Conservation (phyloP, 2,329 filamentous ascomycete species). For the Thelonectria rubi region DNA sequence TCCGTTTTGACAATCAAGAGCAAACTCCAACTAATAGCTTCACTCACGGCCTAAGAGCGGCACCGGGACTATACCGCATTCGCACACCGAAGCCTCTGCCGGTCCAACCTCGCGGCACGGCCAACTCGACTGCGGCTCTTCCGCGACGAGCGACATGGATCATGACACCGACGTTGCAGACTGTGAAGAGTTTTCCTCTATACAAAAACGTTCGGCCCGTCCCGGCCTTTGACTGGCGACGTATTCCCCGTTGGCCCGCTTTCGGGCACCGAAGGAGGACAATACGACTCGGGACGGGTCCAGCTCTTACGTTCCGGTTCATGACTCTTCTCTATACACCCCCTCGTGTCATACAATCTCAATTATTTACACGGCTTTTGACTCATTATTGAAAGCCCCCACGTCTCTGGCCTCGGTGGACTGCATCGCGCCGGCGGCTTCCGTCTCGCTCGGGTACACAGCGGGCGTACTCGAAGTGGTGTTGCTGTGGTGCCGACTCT, state of each 20-base stretch:
- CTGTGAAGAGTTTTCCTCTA: not conserved
- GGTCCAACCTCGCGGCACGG: conserved; percentile 8
- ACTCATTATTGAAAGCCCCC: conserved; percentile 18
- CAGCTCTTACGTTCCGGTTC: conserved; percentile 9
- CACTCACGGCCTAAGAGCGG: conserved; percentile 5
- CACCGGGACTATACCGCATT: conserved; percentile 14
- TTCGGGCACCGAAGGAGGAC: conserved; percentile 30
- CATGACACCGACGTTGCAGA: conserved; percentile 3
- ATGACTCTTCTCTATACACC: conserved; percentile 3
- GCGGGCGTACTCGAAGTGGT: conserved; percentile 5
- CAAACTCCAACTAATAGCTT: not conserved
- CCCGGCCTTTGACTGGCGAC: conserved; percentile 16
- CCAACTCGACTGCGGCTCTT: conserved; percentile 14
- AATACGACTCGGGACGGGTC: conserved; percentile 23
- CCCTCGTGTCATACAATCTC: conserved; percentile 4
- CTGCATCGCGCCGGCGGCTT: conserved; percentile 35
- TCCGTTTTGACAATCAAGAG: not conserved
- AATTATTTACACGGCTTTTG: conserved; percentile 6
- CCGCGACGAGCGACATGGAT: conserved; percentile 14
- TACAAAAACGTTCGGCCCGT: conserved; percentile 22
- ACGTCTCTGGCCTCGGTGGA: too few species aligned
- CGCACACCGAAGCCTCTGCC: conserved; percentile 14
- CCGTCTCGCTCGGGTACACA: conserved; percentile 36
- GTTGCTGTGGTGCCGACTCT: conserved; percentile 15
- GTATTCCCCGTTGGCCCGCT: conserved; percentile 24